phyloP scores from a whole-genome alignment of 352 stramenopile species.

The Saprolegnia diclina region DNA sequence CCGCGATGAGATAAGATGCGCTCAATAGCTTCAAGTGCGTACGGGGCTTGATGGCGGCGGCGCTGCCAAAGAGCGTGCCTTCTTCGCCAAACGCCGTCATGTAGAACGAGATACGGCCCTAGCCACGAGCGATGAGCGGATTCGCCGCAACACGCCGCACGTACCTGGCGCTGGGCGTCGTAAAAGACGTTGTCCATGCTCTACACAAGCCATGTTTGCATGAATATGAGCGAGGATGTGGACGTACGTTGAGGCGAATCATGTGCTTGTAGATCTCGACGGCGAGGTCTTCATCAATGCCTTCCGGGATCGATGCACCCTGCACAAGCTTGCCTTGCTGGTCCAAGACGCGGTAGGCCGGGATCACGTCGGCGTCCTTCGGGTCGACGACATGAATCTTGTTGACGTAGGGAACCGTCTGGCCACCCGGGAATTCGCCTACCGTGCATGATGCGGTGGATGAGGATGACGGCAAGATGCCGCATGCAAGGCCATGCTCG shows the following conservation, averaged over 20 bases:
- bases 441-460: not conserved
- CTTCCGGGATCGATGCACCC: slow-evolving; percentile 57
- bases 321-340: slow-evolving; percentile 73
- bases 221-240: slow-evolving; percentile 18
- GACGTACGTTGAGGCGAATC: slow-evolving; percentile 64
- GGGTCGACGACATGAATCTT: slow-evolving; percentile 86
- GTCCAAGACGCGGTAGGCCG: slow-evolving; percentile 88
- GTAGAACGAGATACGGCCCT: slow-evolving; percentile 97
- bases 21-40: slow-evolving; percentile 25
- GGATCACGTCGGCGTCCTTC: slow-evolving; percentile 71
- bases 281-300: slow-evolving; percentile 66
- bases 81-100: slow-evolving; percentile 94
- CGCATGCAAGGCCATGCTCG: not conserved
- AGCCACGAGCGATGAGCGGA: not conserved
- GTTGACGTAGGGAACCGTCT: slow-evolving; percentile 83
- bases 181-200: slow-evolving; percentile 98
- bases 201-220: slow-evolving; percentile 34
- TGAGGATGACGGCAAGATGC: too few relatives aligned
- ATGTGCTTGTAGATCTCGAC: slow-evolving; percentile 85
- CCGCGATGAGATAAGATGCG: not conserved
- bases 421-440: slow-evolving; percentile 70
- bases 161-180: slow-evolving; percentile 91
- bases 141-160: not conserved
- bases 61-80: slow-evolving; percentile 92
- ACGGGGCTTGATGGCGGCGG: slow-evolving; percentile 74